Percentiles rank a stretch among this genome's conserved stretches.
Evolutionary conservation across 306 rosid species (phyloP).

Genomic region (Dryas drummondii): DNA sequence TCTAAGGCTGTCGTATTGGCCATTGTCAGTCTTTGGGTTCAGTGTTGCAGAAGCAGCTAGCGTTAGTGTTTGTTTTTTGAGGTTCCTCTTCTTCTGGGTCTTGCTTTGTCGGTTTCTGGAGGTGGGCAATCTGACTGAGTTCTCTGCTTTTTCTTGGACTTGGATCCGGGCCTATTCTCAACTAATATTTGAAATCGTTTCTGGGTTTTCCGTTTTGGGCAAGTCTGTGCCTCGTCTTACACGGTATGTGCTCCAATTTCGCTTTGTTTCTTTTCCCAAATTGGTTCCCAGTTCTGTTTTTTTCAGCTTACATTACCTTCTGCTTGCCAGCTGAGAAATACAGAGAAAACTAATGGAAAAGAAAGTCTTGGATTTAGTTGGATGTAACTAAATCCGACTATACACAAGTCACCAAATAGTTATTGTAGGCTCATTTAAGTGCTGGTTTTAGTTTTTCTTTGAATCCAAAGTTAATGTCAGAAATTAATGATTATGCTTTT

Average conservation of each 20-base stretch:
- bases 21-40: conserved; percentile 70
- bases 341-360: conserved; percentile 13
- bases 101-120: conserved; percentile 28
- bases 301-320: neutral
- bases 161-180: conserved; percentile 55
- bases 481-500: neutral
- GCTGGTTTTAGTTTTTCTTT: conserved; percentile 13
- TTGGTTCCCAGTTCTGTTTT: conserved; percentile 15
- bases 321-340: conserved; percentile 29
- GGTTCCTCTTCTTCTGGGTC: conserved; percentile 41
- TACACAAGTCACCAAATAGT: neutral
- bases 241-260: conserved; percentile 41
- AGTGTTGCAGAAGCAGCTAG: conserved; percentile 35
- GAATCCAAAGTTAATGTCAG: neutral
- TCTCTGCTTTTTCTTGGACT: conserved; percentile 33
- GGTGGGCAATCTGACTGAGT: conserved; percentile 42
- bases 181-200: conserved; percentile 28
- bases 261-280: conserved; percentile 18
- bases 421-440: conserved; percentile 10
- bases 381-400: conserved; percentile 5
- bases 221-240: conserved; percentile 25
- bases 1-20: conserved; percentile 13
- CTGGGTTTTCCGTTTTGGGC: conserved; percentile 31
- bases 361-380: conserved; percentile 24
- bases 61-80: conserved; percentile 28